These are phyloP conservation scores for Chlorella sp. DNA, from an alignment of 139 green algal species.

Conservation along the genomic window DNA sequence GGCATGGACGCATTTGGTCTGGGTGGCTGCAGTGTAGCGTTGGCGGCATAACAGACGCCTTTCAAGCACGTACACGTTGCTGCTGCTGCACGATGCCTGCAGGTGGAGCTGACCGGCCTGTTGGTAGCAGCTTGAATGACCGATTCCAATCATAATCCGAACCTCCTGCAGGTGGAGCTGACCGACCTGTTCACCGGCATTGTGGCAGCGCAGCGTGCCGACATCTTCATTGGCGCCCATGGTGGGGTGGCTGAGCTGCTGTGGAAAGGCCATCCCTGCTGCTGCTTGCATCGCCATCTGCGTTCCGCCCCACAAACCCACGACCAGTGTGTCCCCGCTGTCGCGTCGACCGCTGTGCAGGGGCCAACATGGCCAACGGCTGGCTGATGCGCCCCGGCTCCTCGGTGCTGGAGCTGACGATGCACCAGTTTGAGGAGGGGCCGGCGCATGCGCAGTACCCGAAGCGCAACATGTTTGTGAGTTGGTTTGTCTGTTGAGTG, in stretches of 20 bases:
- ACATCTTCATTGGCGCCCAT: background rate
- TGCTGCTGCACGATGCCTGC: too few species aligned
- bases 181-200: background rate
- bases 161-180: conserved; percentile 8
- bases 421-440: background rate
- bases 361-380: conserved; percentile 18
- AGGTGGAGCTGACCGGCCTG: too few species aligned
- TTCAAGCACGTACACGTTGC: too few species aligned
- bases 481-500: background rate
- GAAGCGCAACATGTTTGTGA: background rate
- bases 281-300: too few species aligned
- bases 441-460: background rate
- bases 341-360: background rate
- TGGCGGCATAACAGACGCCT: too few species aligned
- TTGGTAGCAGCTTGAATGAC: too few species aligned
- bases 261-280: background rate
- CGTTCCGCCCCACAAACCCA: too few species aligned
- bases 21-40: too few species aligned
- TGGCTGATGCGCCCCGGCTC: conserved; percentile 6
- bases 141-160: too few species aligned
- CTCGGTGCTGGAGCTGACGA: background rate
- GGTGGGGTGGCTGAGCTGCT: background rate
- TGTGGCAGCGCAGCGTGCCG: background rate
- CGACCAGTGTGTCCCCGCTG: too few species aligned
- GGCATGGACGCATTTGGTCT: too few species aligned